phyloP scores from a whole-genome alignment of 331 rosid species.

The Telfairia occidentalis region DNA sequence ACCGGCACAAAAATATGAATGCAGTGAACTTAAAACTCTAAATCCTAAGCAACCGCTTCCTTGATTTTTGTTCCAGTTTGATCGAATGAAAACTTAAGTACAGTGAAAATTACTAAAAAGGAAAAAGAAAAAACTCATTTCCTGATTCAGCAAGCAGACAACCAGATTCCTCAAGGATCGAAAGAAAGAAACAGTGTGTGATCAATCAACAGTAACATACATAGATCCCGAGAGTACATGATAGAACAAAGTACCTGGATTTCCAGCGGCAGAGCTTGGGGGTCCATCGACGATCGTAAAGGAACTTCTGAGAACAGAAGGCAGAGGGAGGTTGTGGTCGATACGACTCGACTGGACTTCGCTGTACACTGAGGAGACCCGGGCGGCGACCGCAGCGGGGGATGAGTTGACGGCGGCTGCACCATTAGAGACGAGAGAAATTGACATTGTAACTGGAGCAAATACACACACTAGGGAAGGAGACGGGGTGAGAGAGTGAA shows the following conservation, averaged over 20 bases:
- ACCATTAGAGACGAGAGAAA: conserved; percentile 37
- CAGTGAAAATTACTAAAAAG: not conserved
- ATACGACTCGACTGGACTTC: conserved; percentile 78
- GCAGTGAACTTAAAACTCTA: not conserved
- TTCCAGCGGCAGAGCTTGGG: conserved; percentile 85
- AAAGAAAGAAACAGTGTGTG: not conserved
- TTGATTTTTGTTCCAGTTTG: not conserved
- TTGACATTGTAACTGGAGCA: conserved; percentile 33
- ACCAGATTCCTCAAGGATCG: not conserved
- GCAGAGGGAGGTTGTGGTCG: conserved; percentile 65
- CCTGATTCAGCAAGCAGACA: not conserved
- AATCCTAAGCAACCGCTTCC: not conserved
- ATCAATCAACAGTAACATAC: not conserved
- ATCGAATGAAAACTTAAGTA: not conserved
- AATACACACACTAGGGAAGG: not conserved
- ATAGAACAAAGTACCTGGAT: conserved; percentile 44
- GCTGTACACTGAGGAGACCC: conserved; percentile 63
- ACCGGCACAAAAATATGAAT: not conserved
- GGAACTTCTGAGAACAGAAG: conserved; percentile 56
- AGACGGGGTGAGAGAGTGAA: conserved; percentile 4
- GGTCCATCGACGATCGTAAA: conserved; percentile 80
- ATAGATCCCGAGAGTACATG: conserved; percentile 22
- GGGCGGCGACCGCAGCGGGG: conserved; percentile 27
- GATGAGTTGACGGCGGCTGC: conserved; percentile 17
- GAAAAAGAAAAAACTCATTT: not conserved